These are phyloP conservation scores for Bimuria novae-zelandiae DNA, from an alignment of 2,329 filamentous ascomycete genomes.

Conservation along the genomic window DNA sequence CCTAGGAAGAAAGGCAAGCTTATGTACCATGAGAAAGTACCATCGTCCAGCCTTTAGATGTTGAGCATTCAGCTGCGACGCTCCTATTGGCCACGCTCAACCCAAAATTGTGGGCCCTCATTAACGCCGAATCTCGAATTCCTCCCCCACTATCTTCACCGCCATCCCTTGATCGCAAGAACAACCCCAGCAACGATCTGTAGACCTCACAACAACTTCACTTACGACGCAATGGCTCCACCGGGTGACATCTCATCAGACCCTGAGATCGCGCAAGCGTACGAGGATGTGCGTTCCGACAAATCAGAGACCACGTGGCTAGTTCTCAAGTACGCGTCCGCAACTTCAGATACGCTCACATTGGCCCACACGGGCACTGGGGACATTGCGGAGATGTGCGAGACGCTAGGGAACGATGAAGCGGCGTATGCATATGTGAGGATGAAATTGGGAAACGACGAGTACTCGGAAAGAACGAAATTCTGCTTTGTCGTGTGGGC, in stretches of 20 bases:
- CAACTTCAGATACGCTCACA: conserved; percentile 60
- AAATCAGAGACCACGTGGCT: conserved; percentile 70
- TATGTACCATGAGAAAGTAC: too few species aligned
- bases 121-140: conserved; percentile 7
- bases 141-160: conserved; percentile 4
- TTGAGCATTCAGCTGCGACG: not conserved
- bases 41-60: too few species aligned
- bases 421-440: conserved; percentile 67
- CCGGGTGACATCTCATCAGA: conserved; percentile 38
- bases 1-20: too few species aligned
- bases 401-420: conserved; percentile 60
- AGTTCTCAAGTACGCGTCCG: conserved; percentile 64
- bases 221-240: conserved; percentile 28
- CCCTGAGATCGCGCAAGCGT: conserved; percentile 66
- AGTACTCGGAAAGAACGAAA: conserved; percentile 70
- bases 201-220: not conserved
- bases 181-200: not conserved
- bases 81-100: not conserved
- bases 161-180: not conserved
- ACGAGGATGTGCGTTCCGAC: conserved; percentile 70
- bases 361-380: conserved; percentile 64
- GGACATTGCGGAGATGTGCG: conserved; percentile 63
- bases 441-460: conserved; percentile 70
- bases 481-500: conserved; percentile 72
- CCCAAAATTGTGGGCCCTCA: conserved; percentile 4